These are phyloP conservation scores for Lyophyllum decastes DNA, from an alignment of 768 basidiomycete species.

Conservation along the genomic window DNA sequence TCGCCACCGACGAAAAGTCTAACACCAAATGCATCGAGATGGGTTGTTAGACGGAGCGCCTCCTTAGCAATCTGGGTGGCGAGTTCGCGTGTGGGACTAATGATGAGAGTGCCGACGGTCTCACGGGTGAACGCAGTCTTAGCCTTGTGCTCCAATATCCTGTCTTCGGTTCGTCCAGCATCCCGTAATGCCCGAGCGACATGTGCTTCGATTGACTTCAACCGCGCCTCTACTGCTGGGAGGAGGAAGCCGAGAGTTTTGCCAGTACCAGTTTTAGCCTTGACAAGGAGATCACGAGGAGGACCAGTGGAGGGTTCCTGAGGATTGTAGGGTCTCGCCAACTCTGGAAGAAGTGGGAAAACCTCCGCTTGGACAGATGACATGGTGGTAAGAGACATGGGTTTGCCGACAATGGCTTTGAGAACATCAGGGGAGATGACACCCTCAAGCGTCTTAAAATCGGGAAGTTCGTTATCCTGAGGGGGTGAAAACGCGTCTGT, in stretches of 20 bases:
- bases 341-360: constrained; percentile 68
- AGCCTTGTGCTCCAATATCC: constrained; percentile 29
- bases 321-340: constrained; percentile 55
- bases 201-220: constrained; percentile 54
- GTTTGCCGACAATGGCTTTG: constrained; percentile 59
- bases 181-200: constrained; percentile 42
- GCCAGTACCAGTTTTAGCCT: constrained; percentile 87
- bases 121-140: constrained; percentile 39
- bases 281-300: constrained; percentile 76
- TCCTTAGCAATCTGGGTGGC: constrained; percentile 90
- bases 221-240: constrained; percentile 79
- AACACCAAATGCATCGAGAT: constrained; percentile 68
- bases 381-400: constrained; percentile 74
- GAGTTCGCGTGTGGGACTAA: constrained; percentile 88
- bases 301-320: constrained; percentile 22
- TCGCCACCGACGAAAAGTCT: constrained; percentile 79
- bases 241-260: constrained; percentile 90
- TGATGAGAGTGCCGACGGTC: constrained; percentile 72
- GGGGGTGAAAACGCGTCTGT: constrained; percentile 1
- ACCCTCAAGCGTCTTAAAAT: constrained; percentile 39
- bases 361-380: constrained; percentile 83
- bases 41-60: constrained; percentile 62
- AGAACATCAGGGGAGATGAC: constrained; percentile 43
- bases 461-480: constrained; percentile 20
- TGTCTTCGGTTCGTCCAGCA: constrained; percentile 38